Conservation (phyloP, 352 stramenopile genomes). For the Globisporangium perplexum region DNA sequence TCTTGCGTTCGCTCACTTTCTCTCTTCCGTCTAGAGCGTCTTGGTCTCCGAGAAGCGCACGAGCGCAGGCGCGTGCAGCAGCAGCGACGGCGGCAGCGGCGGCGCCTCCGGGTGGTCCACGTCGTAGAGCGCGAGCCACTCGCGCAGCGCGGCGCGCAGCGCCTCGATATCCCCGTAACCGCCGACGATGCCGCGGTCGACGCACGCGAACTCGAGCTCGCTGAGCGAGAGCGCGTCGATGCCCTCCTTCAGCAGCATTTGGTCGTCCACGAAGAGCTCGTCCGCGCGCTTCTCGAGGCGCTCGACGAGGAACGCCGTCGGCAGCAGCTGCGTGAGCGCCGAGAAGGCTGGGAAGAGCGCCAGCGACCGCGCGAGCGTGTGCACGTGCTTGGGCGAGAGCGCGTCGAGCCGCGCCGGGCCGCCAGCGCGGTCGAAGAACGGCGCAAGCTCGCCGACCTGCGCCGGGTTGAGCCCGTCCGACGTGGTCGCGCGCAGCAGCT, state of each 20-base stretch:
- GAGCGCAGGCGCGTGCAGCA: constrained; percentile 74
- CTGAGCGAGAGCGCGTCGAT: constrained; percentile 67
- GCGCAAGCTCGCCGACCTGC: constrained; percentile 50
- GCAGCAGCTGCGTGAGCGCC: constrained; percentile 40
- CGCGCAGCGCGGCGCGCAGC: constrained; percentile 36
- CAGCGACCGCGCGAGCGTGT: constrained; percentile 45
- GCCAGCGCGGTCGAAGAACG: constrained; percentile 42
- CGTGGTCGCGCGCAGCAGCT: constrained; percentile 30
- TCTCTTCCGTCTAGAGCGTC: constrained; percentile 3
- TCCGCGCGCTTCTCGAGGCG: constrained; percentile 49
- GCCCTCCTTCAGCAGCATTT: constrained; percentile 59
- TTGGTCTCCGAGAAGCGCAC: constrained; percentile 24
- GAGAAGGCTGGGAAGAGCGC: constrained; percentile 59
- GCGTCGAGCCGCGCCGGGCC: constrained; percentile 35
- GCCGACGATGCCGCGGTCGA: constrained; percentile 65
- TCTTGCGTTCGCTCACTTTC: too few species aligned
- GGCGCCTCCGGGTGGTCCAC: constrained; percentile 25
- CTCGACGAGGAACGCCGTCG: constrained; percentile 29
- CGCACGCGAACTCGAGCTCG: constrained; percentile 82
- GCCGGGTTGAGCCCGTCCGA: constrained; percentile 31
- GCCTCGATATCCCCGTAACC: constrained; percentile 63
- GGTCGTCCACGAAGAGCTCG: constrained; percentile 68
- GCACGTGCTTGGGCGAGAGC: constrained; percentile 46
- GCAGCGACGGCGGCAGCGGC: constrained; percentile 42
- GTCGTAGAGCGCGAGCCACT: constrained; percentile 83